Base-by-base conservation (phyloP, 805 yeast species). In the Candida ulmi region DNA sequence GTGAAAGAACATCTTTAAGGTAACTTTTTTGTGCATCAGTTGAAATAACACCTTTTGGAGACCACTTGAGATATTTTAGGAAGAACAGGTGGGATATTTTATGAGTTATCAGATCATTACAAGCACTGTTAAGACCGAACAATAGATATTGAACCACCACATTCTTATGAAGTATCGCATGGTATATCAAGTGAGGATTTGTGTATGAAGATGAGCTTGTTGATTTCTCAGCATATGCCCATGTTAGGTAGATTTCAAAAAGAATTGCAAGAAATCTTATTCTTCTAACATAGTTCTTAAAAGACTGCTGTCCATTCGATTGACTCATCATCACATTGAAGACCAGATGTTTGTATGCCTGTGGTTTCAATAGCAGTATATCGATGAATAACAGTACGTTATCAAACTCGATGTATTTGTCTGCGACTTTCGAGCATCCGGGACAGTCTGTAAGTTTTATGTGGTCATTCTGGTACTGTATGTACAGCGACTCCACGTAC, bases 331-430 rank as follows among this genome's bases (percentile, higher is more conserved):
- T 63, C 11, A 76, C 63, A 54, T 91, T 93, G 66, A 77, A 91
- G 3, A 90, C 86, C 38, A 91, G 63, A 60, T 93, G 99, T 34
- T 93, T 72, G 48, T 82, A 85, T 0, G 91, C 98, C 50, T 83
- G 95, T 3, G 93, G 88, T 52, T 90, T 87, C 50, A 93, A 63
- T 11, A 93, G 71, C 39, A 93, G 63, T 33, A 91, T 69, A 53
- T 93, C 98, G 17, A 93, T 80, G 56, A 87, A 84, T 17, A 91
- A 65, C 2, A 93, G 66, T 8, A 91, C 95, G 40, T 78, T 74
- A 58, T 93, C 99, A 47, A 78, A 82, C 58, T 93, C 99, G 24
- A 91, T 81, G 62, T 93, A 93, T 56, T 84, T 83, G 61, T 93
- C 99, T 3, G 88, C 95, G 17, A 84, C 78, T 37, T 72, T 68